Evolutionary conservation across 192 early-diverging fungal species (phyloP), one percentile per base, ranked within the genome.

Genomic region (Gigaspora rosea): DNA sequence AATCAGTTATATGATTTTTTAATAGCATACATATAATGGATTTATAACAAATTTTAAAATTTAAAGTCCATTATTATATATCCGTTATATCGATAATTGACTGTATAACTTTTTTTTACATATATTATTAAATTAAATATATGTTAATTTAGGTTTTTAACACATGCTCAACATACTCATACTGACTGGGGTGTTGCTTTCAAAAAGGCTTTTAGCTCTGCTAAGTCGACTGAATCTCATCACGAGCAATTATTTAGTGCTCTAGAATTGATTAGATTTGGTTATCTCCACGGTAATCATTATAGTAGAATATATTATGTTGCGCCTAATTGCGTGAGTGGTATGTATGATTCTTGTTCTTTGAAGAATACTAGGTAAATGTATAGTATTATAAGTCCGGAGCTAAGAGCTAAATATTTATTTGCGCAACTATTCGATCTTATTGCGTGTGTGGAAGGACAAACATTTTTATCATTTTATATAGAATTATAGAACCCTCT

Each of bases 241-340:
- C 87, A 88, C 73, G 88, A 89, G 73, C 82, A 84, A 8, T 77
- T 86, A 13, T 80, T 88, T 47, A 74, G 84, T 54, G 88, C 88
- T 6, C 78, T 89, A 73, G 88, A 88, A 59, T 71, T 89, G 33
- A 81, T 89, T 35, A 79, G 84, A 49, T 82, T 82, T 54, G 82
- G 83, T 10, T 73, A 86, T 22, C 67, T 89, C 48, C 86, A 84
- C 35, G 79, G 81, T 12, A 81, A 80, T n/a, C 78, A 77, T 6
- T 87, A 84, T 70, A 88, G 86, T 51, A 81, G 79, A 61, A 77
- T 74, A 6, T 89, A 88, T 71, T 77, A 62, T 57, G 59, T 16
- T 36, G 1, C 63, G 2, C 33, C 63, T 18, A 65, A 18, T 41
- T 2, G 3, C 36, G 35, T 27, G 33, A 65, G 15, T 35, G 63